Base-by-base conservation (phyloP, 306 rosid species). In the Prunus fruticosa region DNA sequence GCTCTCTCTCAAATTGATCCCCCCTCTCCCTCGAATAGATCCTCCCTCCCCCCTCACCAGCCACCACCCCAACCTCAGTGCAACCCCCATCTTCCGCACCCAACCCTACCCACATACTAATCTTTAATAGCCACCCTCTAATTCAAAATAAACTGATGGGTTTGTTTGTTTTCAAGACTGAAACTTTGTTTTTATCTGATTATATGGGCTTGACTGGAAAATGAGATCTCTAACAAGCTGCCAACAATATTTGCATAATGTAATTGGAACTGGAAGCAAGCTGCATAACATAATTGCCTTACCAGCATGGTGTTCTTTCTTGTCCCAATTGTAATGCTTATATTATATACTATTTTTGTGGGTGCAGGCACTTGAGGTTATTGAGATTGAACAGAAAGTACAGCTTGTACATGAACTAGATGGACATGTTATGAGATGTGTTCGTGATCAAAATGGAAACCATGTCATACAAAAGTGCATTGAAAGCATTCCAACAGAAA, bases 381-480 rank as follows among this genome's bases (percentile, higher is more conserved):
- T 88, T 76, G 91, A 90, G 71, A 82, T 83, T 75, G 89, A 86
- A 72, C 92, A 86, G 77, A 90, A 81, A 77, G 76, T 71, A 71
- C 78, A 61, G 64, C 90, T 88, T 71, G 88, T 80, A 54, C 86
- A 63, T 66, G 92, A 88, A 77, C 90, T 90, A 69, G 92, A 88
- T 80, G 89, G 88, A 68, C 87, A 90, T 78, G 86, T 86, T 58
- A 79, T 88, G 92, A 88, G 81, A 86, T 90, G 96, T 38, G 85
- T 88, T 12, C 86, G 73, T 64, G 96, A 90, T 80, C 96, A 90
- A 84, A 90, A 90, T 81, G 95, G 95, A 70, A 90, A 90, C 80
- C 95, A 90, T 53, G 92, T 88, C 34, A 88, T 90, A 79, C 95
- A 90, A 69, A 90, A 90, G 79, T 90, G 95, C 71, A 90, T 90